Evolutionary conservation across 176 grass and related monocot species (phyloP).

Genomic region (Cocos nucifera): DNA sequence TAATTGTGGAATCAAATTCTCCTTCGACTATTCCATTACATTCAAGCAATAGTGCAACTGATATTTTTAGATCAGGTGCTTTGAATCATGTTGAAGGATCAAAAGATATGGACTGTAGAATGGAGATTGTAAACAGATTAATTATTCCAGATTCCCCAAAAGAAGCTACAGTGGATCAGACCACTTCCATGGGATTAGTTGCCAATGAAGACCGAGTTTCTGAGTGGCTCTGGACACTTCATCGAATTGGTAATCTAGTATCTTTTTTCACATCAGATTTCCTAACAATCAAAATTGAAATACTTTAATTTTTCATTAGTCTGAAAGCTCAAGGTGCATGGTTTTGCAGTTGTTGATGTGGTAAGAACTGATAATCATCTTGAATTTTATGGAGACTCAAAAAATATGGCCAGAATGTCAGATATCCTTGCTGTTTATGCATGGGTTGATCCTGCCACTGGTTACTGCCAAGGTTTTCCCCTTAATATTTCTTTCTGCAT

Average conservation of each 20-base stretch:
- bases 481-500: not conserved
- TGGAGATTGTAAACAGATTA: constrained; percentile 50
- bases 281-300: no score
- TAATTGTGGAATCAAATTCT: constrained; percentile 79
- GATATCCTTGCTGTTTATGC: constrained; percentile 99
- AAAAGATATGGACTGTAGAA: constrained; percentile 36
- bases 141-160: constrained; percentile 60
- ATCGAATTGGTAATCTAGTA: constrained; percentile 70
- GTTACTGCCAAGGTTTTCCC: constrained; percentile 91
- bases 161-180: constrained; percentile 39
- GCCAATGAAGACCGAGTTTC: constrained; percentile 67
- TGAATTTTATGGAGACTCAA: constrained; percentile 91
- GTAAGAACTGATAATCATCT: constrained; percentile 95
- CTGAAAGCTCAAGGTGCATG: constrained; percentile 5
- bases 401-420: constrained; percentile 99
- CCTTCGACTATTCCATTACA: constrained; percentile 36
- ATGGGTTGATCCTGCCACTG: constrained; percentile 97
- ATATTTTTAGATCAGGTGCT: constrained; percentile 34
- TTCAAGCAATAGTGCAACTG: constrained; percentile 43
- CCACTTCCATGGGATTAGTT: constrained; percentile 29
- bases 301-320: no score
- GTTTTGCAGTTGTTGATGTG: constrained; percentile 87
- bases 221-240: constrained; percentile 97
- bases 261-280: not conserved
- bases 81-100: constrained; percentile 49